These are phyloP conservation scores for Metschnikowia cubensis DNA, from an alignment of 805 yeast species.

Conservation along the genomic window DNA sequence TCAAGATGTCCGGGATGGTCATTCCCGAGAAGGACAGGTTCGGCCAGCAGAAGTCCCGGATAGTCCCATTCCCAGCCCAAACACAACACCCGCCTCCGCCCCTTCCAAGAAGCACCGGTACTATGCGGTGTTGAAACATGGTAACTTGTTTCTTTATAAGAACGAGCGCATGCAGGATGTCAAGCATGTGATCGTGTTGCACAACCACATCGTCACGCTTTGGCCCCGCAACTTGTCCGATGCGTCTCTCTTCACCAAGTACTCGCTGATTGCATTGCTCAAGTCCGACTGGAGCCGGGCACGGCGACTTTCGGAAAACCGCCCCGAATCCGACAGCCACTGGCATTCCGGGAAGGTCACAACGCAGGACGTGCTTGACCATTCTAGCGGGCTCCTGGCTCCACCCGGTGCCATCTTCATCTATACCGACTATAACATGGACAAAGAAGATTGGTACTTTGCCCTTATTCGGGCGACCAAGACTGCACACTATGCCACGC, in stretches of 20 bases:
- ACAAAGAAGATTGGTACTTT: conserved; percentile 93
- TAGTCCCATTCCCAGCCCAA: not conserved
- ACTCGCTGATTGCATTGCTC: conserved; percentile 72
- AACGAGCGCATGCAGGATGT: conserved; percentile 63
- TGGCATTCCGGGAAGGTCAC: conserved; percentile 17
- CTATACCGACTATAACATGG: conserved; percentile 71
- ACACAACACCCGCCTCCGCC: not conserved
- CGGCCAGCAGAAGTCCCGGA: not conserved
- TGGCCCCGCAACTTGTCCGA: conserved; percentile 84
- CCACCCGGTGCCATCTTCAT: conserved; percentile 51
- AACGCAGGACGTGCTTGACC: conserved; percentile 24
- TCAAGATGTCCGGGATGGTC: no score
- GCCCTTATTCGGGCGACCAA: conserved; percentile 76
- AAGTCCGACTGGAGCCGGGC: conserved; percentile 39
- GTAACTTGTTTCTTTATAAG: conserved; percentile 80
- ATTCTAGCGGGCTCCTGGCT: conserved; percentile 21
- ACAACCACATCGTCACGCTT: conserved; percentile 63
- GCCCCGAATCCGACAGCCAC: conserved; percentile 5
- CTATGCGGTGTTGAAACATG: conserved; percentile 76
- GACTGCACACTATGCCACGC: conserved; percentile 18
- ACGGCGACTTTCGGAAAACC: conserved; percentile 19
- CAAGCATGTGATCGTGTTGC: conserved; percentile 73
- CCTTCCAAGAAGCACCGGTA: conserved; percentile 50
- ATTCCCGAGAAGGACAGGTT: not conserved
- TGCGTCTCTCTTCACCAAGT: conserved; percentile 74